Evolutionary conservation across 495 filamentous ascomycete species (phyloP).

Genomic region (Parathielavia appendiculata): DNA sequence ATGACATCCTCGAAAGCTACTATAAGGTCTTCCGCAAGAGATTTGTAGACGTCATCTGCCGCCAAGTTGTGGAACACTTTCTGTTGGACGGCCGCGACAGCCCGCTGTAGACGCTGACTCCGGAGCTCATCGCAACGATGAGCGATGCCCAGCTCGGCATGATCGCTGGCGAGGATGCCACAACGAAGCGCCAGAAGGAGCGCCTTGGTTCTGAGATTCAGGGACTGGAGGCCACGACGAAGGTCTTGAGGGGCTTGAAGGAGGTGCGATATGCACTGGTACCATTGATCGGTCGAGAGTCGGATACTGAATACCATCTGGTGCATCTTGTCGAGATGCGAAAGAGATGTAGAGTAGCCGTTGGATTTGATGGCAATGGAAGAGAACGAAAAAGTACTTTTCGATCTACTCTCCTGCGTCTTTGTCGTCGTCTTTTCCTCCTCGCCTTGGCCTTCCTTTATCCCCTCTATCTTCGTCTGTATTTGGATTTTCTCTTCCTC

Average conservation of each 20-base stretch:
- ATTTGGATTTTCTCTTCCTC: no score
- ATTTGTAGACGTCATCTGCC: slow-evolving; percentile 53
- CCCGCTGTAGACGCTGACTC: slow-evolving; percentile 30
- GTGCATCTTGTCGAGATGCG: background rate
- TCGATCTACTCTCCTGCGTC: no score
- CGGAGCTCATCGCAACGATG: slow-evolving; percentile 28
- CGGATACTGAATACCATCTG: background rate
- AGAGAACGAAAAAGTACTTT: no score
- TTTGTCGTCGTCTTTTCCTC: no score
- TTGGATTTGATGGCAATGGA: no score
- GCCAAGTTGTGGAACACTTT: slow-evolving; percentile 32
- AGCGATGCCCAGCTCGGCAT: slow-evolving; percentile 29
- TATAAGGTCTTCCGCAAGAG: slow-evolving; percentile 55
- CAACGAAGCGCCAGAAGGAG: slow-evolving; percentile 22
- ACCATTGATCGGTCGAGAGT: background rate
- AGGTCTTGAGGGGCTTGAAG: slow-evolving; percentile 20
- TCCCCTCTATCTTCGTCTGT: no score
- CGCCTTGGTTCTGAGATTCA: slow-evolving; percentile 26
- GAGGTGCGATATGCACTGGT: background rate
- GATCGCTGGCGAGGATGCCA: slow-evolving; percentile 36
- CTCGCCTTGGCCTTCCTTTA: no score
- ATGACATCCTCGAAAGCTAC: slow-evolving; percentile 55
- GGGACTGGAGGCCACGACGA: slow-evolving; percentile 24
- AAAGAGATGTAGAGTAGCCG: no score
- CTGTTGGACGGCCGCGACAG: slow-evolving; percentile 30